Base-by-base conservation (phyloP, 2,329 filamentous ascomycete genomes). In the Dothistroma pini region DNA sequence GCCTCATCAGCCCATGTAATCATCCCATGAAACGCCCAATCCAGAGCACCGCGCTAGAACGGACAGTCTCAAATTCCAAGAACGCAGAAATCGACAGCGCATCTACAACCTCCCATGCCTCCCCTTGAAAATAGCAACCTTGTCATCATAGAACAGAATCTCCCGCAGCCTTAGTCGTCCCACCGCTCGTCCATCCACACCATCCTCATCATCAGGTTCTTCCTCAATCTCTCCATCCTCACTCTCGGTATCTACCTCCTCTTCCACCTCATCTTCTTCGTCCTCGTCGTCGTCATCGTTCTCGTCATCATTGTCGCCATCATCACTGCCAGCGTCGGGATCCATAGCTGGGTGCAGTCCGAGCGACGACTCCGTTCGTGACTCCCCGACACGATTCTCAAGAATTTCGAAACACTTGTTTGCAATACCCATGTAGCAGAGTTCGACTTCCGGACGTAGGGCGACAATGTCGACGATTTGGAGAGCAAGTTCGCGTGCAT, bases 131-230 rank as follows among this genome's bases (percentile, higher is more conserved):
- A 93, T 87, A 31, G 88, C 86, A 57, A 91, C 86, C 75, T 91
- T 90, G 72, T 93, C 90, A 72, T 93, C 90, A 70, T 91, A 93
- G 75, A 91, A 93, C 64, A 93, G 75, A 65, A 95, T 93, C 78
- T 93, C 89, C 63, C 89, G 80, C 66, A 93, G 77, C 58, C 86
- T 82, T 62, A 93, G 80, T 68, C 82, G 77, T 11, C 69, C 69
- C 35, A 62, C 65, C 54, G 31, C 31, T 12, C 31, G 54, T 34
- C 49, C 63, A 35, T 32, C 51, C 25, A 32, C 29, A 10, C n/a
- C 51, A 21, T 59, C 60, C 22, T 63, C 62, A 9, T 62, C 60
- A 38, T 57, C 61, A 31, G 50, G 32, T 4, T 58, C 57, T 4
- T 61, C 62, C 19, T 60, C 62, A 14, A 44, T 44, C n/a, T 44